Evolutionary conservation across 1,139 yeast genomes (phyloP), one percentile per base, ranked within the genome.

Genomic region (Scheffersomyces illinoinensis): DNA sequence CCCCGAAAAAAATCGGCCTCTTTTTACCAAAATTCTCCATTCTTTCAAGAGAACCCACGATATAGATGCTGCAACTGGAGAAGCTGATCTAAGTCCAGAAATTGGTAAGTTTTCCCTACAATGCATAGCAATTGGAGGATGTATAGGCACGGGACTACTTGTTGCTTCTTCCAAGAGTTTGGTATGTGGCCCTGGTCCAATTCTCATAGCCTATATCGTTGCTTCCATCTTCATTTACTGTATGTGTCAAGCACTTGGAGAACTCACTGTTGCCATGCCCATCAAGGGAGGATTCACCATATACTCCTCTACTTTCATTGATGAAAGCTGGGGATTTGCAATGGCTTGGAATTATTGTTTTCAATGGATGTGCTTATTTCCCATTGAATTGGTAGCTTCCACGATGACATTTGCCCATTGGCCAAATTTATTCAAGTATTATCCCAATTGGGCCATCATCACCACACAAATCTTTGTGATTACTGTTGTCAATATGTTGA

Each of bases 311-410:
- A 61, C 66, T 20, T 67, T 71, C 56, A 63, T 71, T 26, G 73
- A 70, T 56, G 64, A 66, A 19, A 66, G 71, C 17, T 65, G 71
- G 61, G 74, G 73, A 5, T 69, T 70, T 57, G 68, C 73, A 4
- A 66, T 71, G 61, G 72, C 68, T 0, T 70, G 74, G 74, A 70
- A 69, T 59, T 70, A 70, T 58, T 68, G 67, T 53, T 58, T 71
- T 46, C 75, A 70, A 55, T 69, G 70, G 61, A 58, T 68, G 59
- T 64, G 67, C 3, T 57, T 69, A 54, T 62, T 70, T 10, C 73
- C 75, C 1, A 59, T 70, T 56, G 73, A 71, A 56, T 62, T 71
- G 26, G 72, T 70, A 12, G 68, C 71, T 8, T 67, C 68, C 26
- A 59, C 70, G 18, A 65, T 70, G 61, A 69, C 72, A 7, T 60